Percentiles rank a stretch among this genome's conserved stretches.
These are phyloP conservation scores for Letharia lupina DNA, from an alignment of 495 filamentous ascomycete genomes.

Conservation along the genomic window DNA sequence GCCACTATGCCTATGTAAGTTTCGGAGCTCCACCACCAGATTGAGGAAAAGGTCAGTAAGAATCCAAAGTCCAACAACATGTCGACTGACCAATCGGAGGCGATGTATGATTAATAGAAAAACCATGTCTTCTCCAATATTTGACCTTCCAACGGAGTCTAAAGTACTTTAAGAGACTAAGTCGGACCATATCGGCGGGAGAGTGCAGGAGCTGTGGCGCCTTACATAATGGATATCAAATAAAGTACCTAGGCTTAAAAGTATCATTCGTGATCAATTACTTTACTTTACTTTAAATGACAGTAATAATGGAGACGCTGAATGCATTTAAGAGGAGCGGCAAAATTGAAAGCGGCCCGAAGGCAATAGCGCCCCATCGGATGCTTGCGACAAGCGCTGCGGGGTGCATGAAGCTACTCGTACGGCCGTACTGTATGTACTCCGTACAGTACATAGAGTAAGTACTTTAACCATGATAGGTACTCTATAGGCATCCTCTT, in stretches of 20 bases:
- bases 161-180: no score
- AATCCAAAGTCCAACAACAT: not conserved
- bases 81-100: not conserved
- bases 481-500: no score
- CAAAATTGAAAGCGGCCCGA: slow-evolving; percentile 6
- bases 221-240: not conserved
- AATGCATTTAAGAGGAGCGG: slow-evolving; percentile 14
- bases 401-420: slow-evolving; percentile 11
- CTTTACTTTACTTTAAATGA: no score
- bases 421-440: no score
- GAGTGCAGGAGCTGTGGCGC: not conserved
- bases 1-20: not conserved
- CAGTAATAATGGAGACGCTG: not conserved
- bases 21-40: not conserved
- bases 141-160: not conserved
- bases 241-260: no score
- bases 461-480: no score
- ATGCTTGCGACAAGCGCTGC: slow-evolving; percentile 11
- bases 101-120: not conserved
- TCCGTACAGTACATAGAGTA: no score
- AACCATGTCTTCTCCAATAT: not conserved
- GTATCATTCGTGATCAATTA: no score
- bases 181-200: not conserved
- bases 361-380: not conserved
- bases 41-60: no score